Evolutionary conservation across 1,284 basidiomycete genomes (phyloP), one percentile per base, ranked within the genome.

Genomic region (Schizophyllum commune): DNA sequence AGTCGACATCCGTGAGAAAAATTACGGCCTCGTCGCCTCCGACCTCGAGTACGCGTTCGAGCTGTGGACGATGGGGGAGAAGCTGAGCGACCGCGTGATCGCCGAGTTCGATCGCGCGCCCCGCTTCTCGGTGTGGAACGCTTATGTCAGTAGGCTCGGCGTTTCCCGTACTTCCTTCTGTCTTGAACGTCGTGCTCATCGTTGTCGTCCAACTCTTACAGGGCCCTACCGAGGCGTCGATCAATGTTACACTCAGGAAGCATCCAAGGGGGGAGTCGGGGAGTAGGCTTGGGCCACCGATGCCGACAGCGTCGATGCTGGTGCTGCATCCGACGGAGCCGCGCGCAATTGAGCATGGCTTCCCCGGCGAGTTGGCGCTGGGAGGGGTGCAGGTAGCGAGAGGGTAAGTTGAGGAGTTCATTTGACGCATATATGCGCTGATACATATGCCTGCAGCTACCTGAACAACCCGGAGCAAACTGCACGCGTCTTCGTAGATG

Each of bases 21-120:
- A 3, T 2, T 47, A 47, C 39, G 39, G 39, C 39, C 39, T 8
- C 39, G 39, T 47, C 39, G 39, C 13, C 4, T 3, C 2, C 9
- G 39, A 55, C 17, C 53, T 62, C 34, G 58, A 58, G 27, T 32
- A 56, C 52, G 32, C 20, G 19, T 62, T 62, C 22, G 61, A 62
- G 61, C 34, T 62, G 27, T 62, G 61, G 61, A 62, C 61, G 27
- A 62, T 62, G 61, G 61, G 61, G 4, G 61, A 62, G 32, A 60
- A 53, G 58, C 47, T 62, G n/a, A 52, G 39, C n/a, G 61, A 62
- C 17, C 53, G 55, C 9, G 61, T 62, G 22, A 60, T 62, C 33
- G 20, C 55, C 22, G 32, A 53, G 22, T 62, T 62, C 53, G 57
- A 53, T 56, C 61, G 61, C 33, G 58, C 61, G 20, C 58, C 55